phyloP scores from a whole-genome alignment of 108 stramenopile species.

The Ochromonas danica region DNA sequence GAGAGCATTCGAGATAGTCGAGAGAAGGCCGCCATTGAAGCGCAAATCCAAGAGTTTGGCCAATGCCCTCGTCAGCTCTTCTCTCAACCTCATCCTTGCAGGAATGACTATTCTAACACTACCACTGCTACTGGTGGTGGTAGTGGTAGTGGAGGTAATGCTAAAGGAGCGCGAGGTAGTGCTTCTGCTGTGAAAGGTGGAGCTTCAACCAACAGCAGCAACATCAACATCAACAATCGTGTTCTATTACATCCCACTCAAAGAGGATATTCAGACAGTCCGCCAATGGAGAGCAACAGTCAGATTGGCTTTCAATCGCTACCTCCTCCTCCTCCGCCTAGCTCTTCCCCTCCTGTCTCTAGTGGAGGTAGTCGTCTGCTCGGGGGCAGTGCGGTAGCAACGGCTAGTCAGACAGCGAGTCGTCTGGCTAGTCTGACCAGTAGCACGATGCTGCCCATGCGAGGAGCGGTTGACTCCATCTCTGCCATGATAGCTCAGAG shows the following conservation, averaged over 20 bases:
- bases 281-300: not conserved
- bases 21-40: constrained; percentile 46
- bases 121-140: not conserved
- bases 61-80: constrained; percentile 36
- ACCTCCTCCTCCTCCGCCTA: too few relatives aligned
- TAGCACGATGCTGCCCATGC: too few relatives aligned
- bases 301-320: too few relatives aligned
- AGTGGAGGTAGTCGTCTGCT: too few relatives aligned
- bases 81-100: constrained; percentile 3
- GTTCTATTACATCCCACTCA: constrained; percentile 39
- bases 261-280: constrained; percentile 39
- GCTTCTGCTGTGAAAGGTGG: not conserved
- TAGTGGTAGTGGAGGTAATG: not conserved
- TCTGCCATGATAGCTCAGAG: too few relatives aligned
- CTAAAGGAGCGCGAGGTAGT: not conserved
- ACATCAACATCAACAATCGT: constrained; percentile 30
- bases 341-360: too few relatives aligned
- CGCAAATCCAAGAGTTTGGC: constrained; percentile 38
- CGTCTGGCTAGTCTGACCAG: too few relatives aligned
- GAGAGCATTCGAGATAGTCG: constrained; percentile 40
- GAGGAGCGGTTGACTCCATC: too few relatives aligned
- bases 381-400: too few relatives aligned
- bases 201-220: constrained; percentile 5
- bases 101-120: not conserved
- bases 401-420: too few relatives aligned